phyloP scores from a whole-genome alignment of 139 green algal species.

The Astrephomene gubernaculifera region DNA sequence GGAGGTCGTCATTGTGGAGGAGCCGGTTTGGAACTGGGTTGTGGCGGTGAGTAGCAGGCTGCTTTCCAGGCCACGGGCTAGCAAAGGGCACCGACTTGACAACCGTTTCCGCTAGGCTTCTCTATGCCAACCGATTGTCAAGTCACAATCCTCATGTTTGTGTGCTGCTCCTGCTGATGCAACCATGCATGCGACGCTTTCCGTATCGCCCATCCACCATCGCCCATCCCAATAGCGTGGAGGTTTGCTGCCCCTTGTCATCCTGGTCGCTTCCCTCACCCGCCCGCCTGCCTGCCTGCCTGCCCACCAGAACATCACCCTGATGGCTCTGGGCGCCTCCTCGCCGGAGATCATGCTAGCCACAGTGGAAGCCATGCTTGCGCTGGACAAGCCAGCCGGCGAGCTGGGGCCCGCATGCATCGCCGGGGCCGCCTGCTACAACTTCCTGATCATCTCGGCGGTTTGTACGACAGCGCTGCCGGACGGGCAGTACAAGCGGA shows the following conservation, averaged over 20 bases:
- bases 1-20: neutral
- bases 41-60: neutral
- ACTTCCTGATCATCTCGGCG: slow-evolving; percentile 60
- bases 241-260: too few species aligned
- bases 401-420: slow-evolving; percentile 63
- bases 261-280: too few species aligned
- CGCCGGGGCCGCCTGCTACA: slow-evolving; percentile 61
- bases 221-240: too few species aligned
- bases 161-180: too few species aligned
- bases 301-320: neutral
- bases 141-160: neutral
- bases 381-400: slow-evolving; percentile 43
- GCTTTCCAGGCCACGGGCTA: neutral
- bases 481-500: slow-evolving; percentile 39
- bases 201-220: neutral
- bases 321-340: slow-evolving; percentile 17
- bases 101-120: neutral
- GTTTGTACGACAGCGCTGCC: slow-evolving; percentile 55
- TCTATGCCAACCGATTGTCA: neutral
- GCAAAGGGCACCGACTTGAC: neutral
- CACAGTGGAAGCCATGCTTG: neutral
- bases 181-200: too few species aligned
- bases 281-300: neutral
- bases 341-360: slow-evolving; percentile 12
- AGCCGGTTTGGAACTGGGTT: slow-evolving; percentile 19